phyloP scores from a whole-genome alignment of 352 stramenopile species.

The Phytophthora brassicae region DNA sequence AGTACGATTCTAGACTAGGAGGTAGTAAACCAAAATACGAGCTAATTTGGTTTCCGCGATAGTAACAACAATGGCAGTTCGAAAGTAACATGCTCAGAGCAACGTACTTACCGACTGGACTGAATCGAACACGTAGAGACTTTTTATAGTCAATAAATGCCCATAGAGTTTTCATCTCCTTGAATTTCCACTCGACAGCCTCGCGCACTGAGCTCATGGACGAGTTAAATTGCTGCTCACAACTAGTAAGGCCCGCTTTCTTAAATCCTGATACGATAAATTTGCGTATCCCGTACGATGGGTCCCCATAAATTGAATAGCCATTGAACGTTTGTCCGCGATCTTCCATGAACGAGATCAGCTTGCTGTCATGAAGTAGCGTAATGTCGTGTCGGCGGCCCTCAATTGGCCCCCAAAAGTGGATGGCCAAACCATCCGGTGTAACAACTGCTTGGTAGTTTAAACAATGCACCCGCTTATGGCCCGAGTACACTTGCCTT shows the following conservation, averaged over 20 bases:
- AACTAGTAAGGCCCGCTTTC: no score
- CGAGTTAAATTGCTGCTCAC: no score
- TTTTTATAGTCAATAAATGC: slow-evolving; percentile 11
- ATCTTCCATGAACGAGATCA: neutral
- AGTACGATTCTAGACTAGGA: slow-evolving; percentile 2
- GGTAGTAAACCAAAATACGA: neutral
- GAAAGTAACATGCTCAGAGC: slow-evolving; percentile 4
- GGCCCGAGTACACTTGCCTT: slow-evolving; percentile 4
- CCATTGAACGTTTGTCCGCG: neutral
- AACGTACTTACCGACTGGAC: slow-evolving; percentile 4
- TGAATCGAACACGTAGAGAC: neutral
- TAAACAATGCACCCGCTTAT: slow-evolving; percentile 2
- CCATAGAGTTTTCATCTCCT: slow-evolving; percentile 4
- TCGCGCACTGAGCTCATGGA: no score
- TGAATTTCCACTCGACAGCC: slow-evolving; percentile 1
- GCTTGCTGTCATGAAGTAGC: slow-evolving; percentile 2
- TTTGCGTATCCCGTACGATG: neutral
- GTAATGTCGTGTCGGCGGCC: neutral
- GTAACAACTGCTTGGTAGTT: slow-evolving; percentile 8
- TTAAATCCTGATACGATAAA: no score
- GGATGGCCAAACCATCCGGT: slow-evolving; percentile 1
- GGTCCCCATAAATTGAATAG: slow-evolving; percentile 2
- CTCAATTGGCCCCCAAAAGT: slow-evolving; percentile 8
- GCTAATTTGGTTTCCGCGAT: slow-evolving; percentile 2
- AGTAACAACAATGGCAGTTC: slow-evolving; percentile 7